Evolutionary conservation across 495 filamentous ascomycete genomes (phyloP), one percentile per base, ranked within the genome.

Genomic region (Monascus purpureus): DNA sequence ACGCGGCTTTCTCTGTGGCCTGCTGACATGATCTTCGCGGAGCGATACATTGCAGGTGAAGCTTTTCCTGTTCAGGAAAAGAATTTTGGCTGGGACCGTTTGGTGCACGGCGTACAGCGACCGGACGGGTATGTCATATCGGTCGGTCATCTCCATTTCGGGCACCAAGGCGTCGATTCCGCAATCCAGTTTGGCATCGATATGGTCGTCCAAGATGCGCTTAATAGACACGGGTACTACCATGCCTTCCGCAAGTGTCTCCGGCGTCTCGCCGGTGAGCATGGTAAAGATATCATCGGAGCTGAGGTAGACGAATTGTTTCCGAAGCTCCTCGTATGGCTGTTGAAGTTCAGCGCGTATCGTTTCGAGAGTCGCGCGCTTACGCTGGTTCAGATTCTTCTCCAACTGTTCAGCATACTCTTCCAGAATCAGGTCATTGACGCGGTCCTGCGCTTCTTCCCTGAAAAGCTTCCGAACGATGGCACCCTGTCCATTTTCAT

Each of bases 391-490:
- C 41, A 93, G 82, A 41, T 93, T 90, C 39, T 69, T 77, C 57
- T 95, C 88, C 31, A 97, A 59, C 56, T 96, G 86, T 52, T 93
- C 85, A 1, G 90, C 92, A 46, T 97, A 97, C 52, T 95, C 82
- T 49, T 97, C 90, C 3, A 97, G 63, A 39, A 95, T 85, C 32
- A 97, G 63, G 47, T 96, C 92, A 45, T 96, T 93, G 41, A 96
- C 85, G 48, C 85, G 86, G 38, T 95, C 88, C 48, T 87, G 80
- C 35, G 80, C 77, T 15, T 93, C 81, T 7, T 94, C 86, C 45
- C 79, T 81, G 54, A 96, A 78, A 5, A 97, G 70, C 53, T 84
- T 87, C 35, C 88, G 79, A 34, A 97, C 82, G 37, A 96, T 82
- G 6, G 87, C 90, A 20, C 81, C 82, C 0, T 76, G 64, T 1